Evolutionary conservation across 2,329 filamentous ascomycete species (phyloP).

Genomic region (Malbranchea zuffiana): DNA sequence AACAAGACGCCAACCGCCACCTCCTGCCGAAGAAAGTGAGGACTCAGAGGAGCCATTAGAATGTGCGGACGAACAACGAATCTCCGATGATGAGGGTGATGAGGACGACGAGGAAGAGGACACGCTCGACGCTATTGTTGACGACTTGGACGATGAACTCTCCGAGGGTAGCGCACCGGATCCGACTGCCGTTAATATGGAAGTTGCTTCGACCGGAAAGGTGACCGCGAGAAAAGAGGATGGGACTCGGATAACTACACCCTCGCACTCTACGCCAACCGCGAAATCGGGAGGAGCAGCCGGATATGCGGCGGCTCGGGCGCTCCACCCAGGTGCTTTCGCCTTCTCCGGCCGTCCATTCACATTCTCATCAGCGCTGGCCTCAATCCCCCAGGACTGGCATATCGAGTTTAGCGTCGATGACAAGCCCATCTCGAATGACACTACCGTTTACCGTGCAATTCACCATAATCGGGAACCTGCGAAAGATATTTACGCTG

Average conservation of each 20-base stretch:
- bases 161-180: conserved; percentile 63
- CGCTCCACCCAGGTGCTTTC: conserved; percentile 42
- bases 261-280: conserved; percentile 49
- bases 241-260: conserved; percentile 74
- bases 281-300: conserved; percentile 32
- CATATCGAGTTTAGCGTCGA: conserved; percentile 92
- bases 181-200: conserved; percentile 80
- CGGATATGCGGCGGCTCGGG: conserved; percentile 30
- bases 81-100: conserved; percentile 59
- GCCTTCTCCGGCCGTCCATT: conserved; percentile 49
- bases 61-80: conserved; percentile 81
- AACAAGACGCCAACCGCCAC: conserved; percentile 24
- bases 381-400: conserved; percentile 79
- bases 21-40: conserved; percentile 49
- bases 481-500: conserved; percentile 54
- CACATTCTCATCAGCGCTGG: conserved; percentile 72
- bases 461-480: conserved; percentile 61
- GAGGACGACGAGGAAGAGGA: conserved; percentile 42
- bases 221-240: conserved; percentile 88
- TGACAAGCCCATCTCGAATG: conserved; percentile 70
- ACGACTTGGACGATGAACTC: conserved; percentile 77
- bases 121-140: conserved; percentile 76
- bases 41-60: conserved; percentile 63
- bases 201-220: conserved; percentile 74
- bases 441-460: conserved; percentile 91